These are phyloP conservation scores for Solanum rostratum DNA, from an alignment of 257 asterid genomes.

Conservation along the genomic window DNA sequence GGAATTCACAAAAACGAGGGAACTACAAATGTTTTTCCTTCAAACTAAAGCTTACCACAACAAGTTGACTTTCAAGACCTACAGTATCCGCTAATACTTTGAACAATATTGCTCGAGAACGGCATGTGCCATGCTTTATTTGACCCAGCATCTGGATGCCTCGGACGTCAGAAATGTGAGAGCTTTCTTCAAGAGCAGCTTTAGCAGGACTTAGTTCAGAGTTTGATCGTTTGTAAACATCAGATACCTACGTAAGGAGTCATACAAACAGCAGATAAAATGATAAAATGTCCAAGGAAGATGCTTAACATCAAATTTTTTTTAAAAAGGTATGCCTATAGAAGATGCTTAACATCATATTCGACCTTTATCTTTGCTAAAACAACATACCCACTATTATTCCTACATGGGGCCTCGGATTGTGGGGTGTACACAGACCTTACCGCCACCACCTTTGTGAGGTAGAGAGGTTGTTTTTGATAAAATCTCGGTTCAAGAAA, in stretches of 20 bases:
- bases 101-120: conserved; percentile 87
- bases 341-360: background rate
- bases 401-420: background rate
- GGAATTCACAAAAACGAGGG: background rate
- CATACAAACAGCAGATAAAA: conserved; percentile 2
- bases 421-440: background rate
- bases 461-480: background rate
- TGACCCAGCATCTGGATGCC: conserved; percentile 91
- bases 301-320: background rate
- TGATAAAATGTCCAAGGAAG: background rate
- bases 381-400: background rate
- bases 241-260: conserved; percentile 59
- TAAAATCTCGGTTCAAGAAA: background rate
- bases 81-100: conserved; percentile 97
- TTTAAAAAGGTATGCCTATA: background rate
- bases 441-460: background rate
- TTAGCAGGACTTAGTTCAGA: conserved; percentile 69
- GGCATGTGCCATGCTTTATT: conserved; percentile 86
- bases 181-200: conserved; percentile 48
- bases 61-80: conserved; percentile 82
- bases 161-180: conserved; percentile 43
- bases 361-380: background rate
- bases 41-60: conserved; percentile 60
- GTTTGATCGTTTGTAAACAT: conserved; percentile 75
- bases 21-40: background rate